A percentile compares a stretch with the other conserved stretches of the same genome.
Evolutionary conservation across 1,284 basidiomycete genomes (phyloP).

Genomic region (Acaromyces ingoldii): DNA sequence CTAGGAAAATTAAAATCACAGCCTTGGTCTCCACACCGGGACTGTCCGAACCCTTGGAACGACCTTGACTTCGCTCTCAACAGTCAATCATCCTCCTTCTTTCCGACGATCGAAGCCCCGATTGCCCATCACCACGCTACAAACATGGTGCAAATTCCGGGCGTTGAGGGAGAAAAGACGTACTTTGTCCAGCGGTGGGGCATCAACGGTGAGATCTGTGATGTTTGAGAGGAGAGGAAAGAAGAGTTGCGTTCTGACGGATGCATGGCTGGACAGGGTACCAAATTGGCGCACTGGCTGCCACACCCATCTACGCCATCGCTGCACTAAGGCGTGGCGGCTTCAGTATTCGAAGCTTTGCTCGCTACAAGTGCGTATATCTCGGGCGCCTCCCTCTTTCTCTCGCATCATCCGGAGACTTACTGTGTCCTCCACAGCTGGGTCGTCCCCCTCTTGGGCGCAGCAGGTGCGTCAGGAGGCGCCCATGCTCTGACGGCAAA

Average conservation of each 20-base stretch:
- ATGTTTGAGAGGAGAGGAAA: neutral
- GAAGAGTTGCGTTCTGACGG: neutral
- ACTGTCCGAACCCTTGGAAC: too few relatives aligned
- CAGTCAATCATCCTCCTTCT: neutral
- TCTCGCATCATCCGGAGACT: neutral
- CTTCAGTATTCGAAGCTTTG: conserved; percentile 28
- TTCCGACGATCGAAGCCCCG: neutral
- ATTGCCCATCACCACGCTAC: neutral
- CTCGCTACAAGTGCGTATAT: conserved; percentile 26
- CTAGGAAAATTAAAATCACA: too few relatives aligned
- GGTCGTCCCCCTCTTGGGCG: conserved; percentile 28
- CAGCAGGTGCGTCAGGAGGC: neutral
- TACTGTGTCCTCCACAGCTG: conserved; percentile 18
- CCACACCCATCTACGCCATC: conserved; percentile 37
- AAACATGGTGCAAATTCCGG: conserved; percentile 8
- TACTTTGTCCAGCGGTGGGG: conserved; percentile 28
- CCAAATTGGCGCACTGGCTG: conserved; percentile 36
- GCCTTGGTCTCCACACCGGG: too few relatives aligned
- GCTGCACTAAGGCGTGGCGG: conserved; percentile 23
- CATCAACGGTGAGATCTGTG: conserved; percentile 6
- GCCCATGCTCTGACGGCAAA: neutral
- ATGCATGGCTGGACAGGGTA: conserved; percentile 12
- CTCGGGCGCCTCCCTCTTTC: neutral
- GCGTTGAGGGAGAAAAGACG: conserved; percentile 26
- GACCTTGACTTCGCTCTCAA: too few relatives aligned